These are phyloP conservation scores for Cryptosporidium parvum DNA, from an alignment of 169 alveolate species.

Conservation along the genomic window DNA sequence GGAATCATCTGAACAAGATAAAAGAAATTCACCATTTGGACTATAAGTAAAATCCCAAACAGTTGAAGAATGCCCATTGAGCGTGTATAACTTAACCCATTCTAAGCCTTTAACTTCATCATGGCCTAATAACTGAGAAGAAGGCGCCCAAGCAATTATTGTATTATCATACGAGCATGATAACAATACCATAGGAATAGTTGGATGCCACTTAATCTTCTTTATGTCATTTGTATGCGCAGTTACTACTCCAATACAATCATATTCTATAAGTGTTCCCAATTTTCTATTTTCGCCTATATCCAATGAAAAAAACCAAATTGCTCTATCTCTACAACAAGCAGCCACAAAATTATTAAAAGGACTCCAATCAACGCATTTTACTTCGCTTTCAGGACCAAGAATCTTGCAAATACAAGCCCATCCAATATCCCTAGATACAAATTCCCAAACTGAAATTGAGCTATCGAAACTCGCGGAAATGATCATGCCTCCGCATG, in stretches of 20 bases:
- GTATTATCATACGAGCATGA: constrained; percentile 89
- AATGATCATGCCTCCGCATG: constrained; percentile 86
- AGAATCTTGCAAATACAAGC: constrained; percentile 81
- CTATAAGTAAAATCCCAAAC: constrained; percentile 71
- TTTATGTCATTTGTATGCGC: constrained; percentile 90
- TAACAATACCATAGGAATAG: constrained; percentile 77
- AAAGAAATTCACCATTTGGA: constrained; percentile 25
- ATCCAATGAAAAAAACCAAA: constrained; percentile 89
- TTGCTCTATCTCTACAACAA: constrained; percentile 91
- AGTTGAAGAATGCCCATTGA: constrained; percentile 67
- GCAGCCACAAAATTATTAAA: constrained; percentile 87
- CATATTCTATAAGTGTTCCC: constrained; percentile 77
- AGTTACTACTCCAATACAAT: constrained; percentile 84
- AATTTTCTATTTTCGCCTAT: constrained; percentile 68
- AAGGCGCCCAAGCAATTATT: constrained; percentile 75
- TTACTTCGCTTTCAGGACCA: constrained; percentile 91
- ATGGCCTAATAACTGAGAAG: constrained; percentile 4
- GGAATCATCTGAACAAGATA: constrained; percentile 71
- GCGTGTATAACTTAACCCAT: constrained; percentile 52
- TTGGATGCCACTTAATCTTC: constrained; percentile 87
- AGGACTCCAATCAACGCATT: constrained; percentile 86
- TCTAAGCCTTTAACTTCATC: constrained; percentile 17
- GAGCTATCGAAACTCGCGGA: constrained; percentile 88
- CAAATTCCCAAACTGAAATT: constrained; percentile 85
- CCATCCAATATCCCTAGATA: constrained; percentile 80